Conservation (phyloP, 768 basidiomycete species). For the Fomitopsis pulvina region DNA sequence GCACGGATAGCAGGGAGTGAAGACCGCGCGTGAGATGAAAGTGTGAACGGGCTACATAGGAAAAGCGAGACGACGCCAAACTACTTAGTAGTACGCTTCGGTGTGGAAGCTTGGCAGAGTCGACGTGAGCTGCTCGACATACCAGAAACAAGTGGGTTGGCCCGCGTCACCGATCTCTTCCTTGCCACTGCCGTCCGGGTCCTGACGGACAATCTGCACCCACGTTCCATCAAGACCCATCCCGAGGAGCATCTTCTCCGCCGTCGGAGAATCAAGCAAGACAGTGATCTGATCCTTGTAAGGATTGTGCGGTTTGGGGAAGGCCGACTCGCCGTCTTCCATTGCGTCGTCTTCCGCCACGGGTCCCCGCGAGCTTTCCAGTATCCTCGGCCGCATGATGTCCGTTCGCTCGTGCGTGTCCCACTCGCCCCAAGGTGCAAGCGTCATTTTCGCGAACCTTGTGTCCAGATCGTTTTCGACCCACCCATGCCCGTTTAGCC, state of each 20-base stretch:
- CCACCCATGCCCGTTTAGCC: conserved; percentile 13
- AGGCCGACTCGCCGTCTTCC: conserved; percentile 3
- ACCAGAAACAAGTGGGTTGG: conserved; percentile 41
- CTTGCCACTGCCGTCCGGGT: conserved; percentile 20
- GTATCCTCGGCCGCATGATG: conserved; percentile 29
- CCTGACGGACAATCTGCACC: conserved; percentile 54
- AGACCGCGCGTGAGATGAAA: no score
- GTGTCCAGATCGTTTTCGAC: conserved; percentile 44
- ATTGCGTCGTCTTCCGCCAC: conserved; percentile 21
- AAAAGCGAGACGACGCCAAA: no score
- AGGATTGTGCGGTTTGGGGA: conserved; percentile 38
- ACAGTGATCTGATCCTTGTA: conserved; percentile 53
- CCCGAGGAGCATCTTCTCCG: conserved; percentile 39
- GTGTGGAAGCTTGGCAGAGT: conserved; percentile 49
- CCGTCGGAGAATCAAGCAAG: conserved; percentile 40
- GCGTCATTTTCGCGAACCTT: conserved; percentile 41
- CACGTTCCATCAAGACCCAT: conserved; percentile 62
- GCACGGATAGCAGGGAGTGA: no score
- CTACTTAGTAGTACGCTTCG: conserved; percentile 11
- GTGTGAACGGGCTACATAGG: no score
- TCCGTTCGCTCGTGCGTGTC: conserved; percentile 30
- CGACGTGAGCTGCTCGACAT: conserved; percentile 48
- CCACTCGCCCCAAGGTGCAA: conserved; percentile 49
- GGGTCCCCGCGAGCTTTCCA: conserved; percentile 30
- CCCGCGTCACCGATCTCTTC: conserved; percentile 16